Evolutionary conservation across 176 grass and related monocot species (phyloP), one percentile per base, ranked within the genome.

Genomic region (Thinopyrum elongatum): DNA sequence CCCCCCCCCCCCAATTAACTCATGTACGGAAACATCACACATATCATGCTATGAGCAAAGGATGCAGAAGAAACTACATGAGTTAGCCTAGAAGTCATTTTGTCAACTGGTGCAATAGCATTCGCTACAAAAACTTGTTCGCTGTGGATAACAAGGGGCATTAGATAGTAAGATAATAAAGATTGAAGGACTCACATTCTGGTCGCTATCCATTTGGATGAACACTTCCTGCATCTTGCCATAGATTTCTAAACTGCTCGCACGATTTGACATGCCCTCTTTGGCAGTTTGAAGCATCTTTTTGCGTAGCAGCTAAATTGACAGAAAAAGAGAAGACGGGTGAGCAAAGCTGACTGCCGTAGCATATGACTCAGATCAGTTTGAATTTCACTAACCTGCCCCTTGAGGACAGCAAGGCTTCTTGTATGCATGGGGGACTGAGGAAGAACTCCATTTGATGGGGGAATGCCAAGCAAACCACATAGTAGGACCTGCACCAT

Each of bases 391-490:
- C 93, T 23, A 82, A 98, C 96, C 96, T 94, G 96, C 29, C 85
- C 91, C 83, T 86, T 98, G 13, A 95, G 96, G 80, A 92, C 86
- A 69, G 93, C 90, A 65, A 98, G 93, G 53, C 96, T 95, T 84
- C 78, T 98, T 14, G 93, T 98, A 84, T 98, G 96, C 96, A 98
- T 98, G 11, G 96, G 96, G 34, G 96, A 98, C 84, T 98, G 96
- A 79, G 93, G 93, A 89, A 98, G 89, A 46, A 98, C 93, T 73
- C 96, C 96, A 84, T 98, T 98, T 71, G 96, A 92, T 84, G 96
- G 96, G 72, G 96, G 96, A 63, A 98, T 92, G 13, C 93, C 96
- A 82, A 98, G 76, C 78, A 98, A 86, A 47, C 96, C 96, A 76
- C 96, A 98, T 35, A 91, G 74, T 66, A 98, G 73, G 80, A 98